Conservation (phyloP, 2,329 filamentous ascomycete species). For the Claviceps humidiphila region DNA sequence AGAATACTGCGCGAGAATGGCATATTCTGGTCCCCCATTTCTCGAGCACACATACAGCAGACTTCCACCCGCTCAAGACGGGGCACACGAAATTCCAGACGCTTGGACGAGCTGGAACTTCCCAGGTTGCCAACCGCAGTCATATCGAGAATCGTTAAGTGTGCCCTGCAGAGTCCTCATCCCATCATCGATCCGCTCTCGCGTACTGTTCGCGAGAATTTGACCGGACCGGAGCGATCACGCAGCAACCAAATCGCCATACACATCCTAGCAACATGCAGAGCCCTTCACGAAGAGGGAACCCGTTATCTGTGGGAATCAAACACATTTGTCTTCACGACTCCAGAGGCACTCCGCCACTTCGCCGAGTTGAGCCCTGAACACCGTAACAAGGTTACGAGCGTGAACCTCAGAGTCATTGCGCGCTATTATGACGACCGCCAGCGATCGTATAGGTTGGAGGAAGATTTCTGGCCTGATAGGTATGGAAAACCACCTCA, state of each 20-base stretch:
- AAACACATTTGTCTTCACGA: slow-evolving; percentile 43
- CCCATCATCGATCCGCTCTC: slow-evolving; percentile 43
- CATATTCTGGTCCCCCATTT: slow-evolving; percentile 34
- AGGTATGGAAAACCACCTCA: slow-evolving; percentile 24
- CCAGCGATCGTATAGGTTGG: slow-evolving; percentile 27
- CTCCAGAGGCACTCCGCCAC: slow-evolving; percentile 32
- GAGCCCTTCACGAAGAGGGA: slow-evolving; percentile 35
- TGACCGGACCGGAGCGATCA: slow-evolving; percentile 29
- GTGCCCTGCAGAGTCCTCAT: slow-evolving; percentile 32
- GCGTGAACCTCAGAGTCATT: slow-evolving; percentile 38
- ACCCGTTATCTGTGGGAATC: slow-evolving; percentile 36
- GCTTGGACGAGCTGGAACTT: slow-evolving; percentile 15
- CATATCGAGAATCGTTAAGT: slow-evolving; percentile 36
- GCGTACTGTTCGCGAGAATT: slow-evolving; percentile 26
- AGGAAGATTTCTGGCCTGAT: slow-evolving; percentile 27
- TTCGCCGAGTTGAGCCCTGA: slow-evolving; percentile 32
- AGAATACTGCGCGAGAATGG: slow-evolving; percentile 37
- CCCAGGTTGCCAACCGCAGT: slow-evolving; percentile 40
- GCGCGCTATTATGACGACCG: slow-evolving; percentile 43
- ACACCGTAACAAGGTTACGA: slow-evolving; percentile 30
- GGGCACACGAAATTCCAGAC: slow-evolving; percentile 16
- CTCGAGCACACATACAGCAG: slow-evolving; percentile 19
- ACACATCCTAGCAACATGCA: slow-evolving; percentile 38
- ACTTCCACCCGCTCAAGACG: slow-evolving; percentile 21
- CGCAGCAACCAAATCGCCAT: slow-evolving; percentile 39